These are phyloP conservation scores for Discostella stelligeroides DNA, from an alignment of 108 stramenopile species.

Conservation along the genomic window DNA sequence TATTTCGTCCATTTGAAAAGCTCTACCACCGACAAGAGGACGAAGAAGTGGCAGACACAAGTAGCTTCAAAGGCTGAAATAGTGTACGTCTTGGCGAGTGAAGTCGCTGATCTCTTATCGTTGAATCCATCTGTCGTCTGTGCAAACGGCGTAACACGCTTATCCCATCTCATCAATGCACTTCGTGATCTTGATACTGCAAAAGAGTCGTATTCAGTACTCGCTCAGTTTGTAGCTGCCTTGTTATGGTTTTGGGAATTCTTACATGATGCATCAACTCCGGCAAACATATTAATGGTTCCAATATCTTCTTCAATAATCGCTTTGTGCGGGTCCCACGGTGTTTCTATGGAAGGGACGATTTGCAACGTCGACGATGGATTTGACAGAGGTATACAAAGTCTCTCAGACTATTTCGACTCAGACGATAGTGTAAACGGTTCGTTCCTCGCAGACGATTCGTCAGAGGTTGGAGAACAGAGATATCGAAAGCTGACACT, in stretches of 20 bases:
- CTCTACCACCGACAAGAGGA: conserved; percentile 48
- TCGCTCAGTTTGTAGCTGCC: conserved; percentile 41
- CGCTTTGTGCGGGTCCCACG: conserved; percentile 69
- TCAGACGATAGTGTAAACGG: conserved; percentile 75
- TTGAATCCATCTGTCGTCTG: conserved; percentile 43
- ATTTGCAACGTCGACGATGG: not conserved
- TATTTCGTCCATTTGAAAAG: conserved; percentile 22
- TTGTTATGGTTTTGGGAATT: conserved; percentile 69
- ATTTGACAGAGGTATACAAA: not conserved
- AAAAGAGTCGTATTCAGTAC: not conserved
- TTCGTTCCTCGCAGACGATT: conserved; percentile 41
- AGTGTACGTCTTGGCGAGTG: conserved; percentile 45
- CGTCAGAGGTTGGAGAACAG: conserved; percentile 11
- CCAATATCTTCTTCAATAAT: conserved; percentile 64
- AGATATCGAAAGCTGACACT: conserved; percentile 39
- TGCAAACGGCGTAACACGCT: conserved; percentile 25
- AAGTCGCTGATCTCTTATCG: conserved; percentile 62
- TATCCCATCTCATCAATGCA: conserved; percentile 43
- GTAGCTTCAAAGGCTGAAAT: conserved; percentile 47
- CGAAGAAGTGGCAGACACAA: conserved; percentile 45
- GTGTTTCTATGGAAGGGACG: conserved; percentile 16
- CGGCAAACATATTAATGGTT: conserved; percentile 39
- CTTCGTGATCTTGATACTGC: conserved; percentile 14
- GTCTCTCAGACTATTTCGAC: conserved; percentile 68
- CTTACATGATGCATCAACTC: conserved; percentile 29